A percentile compares a stretch with the other conserved stretches of the same genome.
These are phyloP conservation scores for Penicillium robsamsonii DNA, from an alignment of 495 filamentous ascomycete genomes.

Conservation along the genomic window DNA sequence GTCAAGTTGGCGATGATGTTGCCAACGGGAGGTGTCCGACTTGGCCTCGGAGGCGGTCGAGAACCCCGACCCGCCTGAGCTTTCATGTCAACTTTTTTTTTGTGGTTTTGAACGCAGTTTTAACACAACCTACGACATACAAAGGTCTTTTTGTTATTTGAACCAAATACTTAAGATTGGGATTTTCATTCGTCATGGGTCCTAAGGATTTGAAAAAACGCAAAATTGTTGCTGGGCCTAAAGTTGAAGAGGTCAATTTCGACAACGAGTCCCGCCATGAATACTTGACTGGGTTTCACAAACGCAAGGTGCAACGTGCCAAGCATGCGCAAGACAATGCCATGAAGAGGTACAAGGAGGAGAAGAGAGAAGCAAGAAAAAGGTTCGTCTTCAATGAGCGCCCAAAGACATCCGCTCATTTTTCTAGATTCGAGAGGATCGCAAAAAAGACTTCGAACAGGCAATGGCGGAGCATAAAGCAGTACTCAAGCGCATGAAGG, in stretches of 20 bases:
- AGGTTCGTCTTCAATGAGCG: constrained; percentile 47
- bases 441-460: constrained; percentile 72
- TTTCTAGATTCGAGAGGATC: constrained; percentile 70
- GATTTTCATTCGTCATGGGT: constrained; percentile 26
- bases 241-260: constrained; percentile 78
- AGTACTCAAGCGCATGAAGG: constrained; percentile 52
- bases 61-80: constrained; percentile 27
- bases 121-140: constrained; percentile 6
- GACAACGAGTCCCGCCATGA: constrained; percentile 73
- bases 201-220: constrained; percentile 56
- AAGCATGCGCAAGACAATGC: constrained; percentile 81
- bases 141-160: constrained; percentile 3
- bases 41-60: constrained; percentile 35
- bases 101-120: constrained; percentile 5
- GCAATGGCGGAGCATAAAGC: constrained; percentile 72
- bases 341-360: constrained; percentile 66
- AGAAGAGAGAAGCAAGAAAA: constrained; percentile 68
- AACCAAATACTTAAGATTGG: not conserved
- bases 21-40: constrained; percentile 30
- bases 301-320: constrained; percentile 80
- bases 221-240: constrained; percentile 48
- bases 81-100: constrained; percentile 29
- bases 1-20: constrained; percentile 24
- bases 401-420: constrained; percentile 13
- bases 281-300: constrained; percentile 93